Evolutionary conservation across 1,139 yeast genomes (phyloP).

Genomic region (Pneumocystis wakefieldiae): DNA sequence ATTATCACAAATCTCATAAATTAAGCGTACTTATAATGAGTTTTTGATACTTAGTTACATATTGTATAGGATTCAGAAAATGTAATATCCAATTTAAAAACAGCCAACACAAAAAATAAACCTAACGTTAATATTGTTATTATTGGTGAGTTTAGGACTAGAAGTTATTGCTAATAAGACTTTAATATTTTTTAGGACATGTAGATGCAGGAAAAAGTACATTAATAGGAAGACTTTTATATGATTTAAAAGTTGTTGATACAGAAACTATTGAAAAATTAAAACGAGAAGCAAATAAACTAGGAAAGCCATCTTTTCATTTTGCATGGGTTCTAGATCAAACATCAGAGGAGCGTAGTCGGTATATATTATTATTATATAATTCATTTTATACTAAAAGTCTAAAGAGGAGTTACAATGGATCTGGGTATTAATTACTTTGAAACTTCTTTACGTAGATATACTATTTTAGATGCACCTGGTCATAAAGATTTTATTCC

Average conservation of each 20-base stretch:
- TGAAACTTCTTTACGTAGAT: slow-evolving; percentile 47
- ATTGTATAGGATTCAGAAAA: background rate
- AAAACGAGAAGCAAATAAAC: slow-evolving; percentile 62
- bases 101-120: background rate
- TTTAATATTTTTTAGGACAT: slow-evolving; percentile 41
- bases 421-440: slow-evolving; percentile 79
- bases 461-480: slow-evolving; percentile 93
- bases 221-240: slow-evolving; percentile 72
- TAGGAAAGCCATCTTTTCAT: slow-evolving; percentile 87
- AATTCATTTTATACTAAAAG: background rate
- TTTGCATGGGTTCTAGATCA: slow-evolving; percentile 98
- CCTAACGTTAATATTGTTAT: slow-evolving; percentile 56
- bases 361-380: slow-evolving; percentile 5
- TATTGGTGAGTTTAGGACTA: slow-evolving; percentile 23
- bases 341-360: slow-evolving; percentile 67
- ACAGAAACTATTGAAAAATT: slow-evolving; percentile 60
- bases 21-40: background rate
- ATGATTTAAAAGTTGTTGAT: slow-evolving; percentile 71
- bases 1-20: background rate
- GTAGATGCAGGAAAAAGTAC: slow-evolving; percentile 98
- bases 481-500: slow-evolving; percentile 97
- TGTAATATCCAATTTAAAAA: background rate
- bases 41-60: background rate
- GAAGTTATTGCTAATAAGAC: background rate
- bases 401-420: slow-evolving; percentile 63